Conservation (phyloP, 345 rosid genomes). For the Aethionema arabicum region DNA sequence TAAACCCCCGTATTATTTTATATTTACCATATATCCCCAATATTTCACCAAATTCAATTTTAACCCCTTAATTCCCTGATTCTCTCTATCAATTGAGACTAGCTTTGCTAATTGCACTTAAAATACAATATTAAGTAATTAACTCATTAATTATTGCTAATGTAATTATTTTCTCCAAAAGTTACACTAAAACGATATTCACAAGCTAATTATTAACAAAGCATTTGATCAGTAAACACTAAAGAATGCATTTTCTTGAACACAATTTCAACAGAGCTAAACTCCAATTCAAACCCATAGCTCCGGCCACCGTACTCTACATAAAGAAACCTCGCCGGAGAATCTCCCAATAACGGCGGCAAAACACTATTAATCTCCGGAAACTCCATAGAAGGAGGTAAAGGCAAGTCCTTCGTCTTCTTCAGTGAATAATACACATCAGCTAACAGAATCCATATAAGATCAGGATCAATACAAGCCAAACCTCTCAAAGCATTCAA, state of each 20-base stretch:
- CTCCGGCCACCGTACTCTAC: conserved; percentile 75
- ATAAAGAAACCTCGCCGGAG: conserved; percentile 53
- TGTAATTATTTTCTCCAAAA: not conserved
- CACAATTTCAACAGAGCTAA: conserved; percentile 55
- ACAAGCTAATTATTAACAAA: conserved; percentile 28
- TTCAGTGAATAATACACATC: conserved; percentile 72
- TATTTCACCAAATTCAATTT: not conserved
- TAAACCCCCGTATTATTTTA: not conserved
- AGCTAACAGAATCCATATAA: conserved; percentile 83
- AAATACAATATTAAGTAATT: too few species aligned
- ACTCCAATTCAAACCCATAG: conserved; percentile 70
- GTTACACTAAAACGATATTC: not conserved
- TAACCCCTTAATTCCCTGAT: not conserved
- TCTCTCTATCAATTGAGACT: too few species aligned
- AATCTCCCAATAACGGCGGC: conserved; percentile 48
- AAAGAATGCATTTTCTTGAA: conserved; percentile 51
- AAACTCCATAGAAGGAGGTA: conserved; percentile 55
- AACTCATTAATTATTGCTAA: too few species aligned
- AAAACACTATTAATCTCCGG: conserved; percentile 47
- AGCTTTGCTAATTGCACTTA: not conserved
- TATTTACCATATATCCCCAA: not conserved
- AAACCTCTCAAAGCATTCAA: conserved; percentile 71
- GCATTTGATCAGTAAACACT: conserved; percentile 44
- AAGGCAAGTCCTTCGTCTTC: conserved; percentile 47
- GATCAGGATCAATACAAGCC: conserved; percentile 79